Evolutionary conservation across 2,329 filamentous ascomycete species (phyloP).

Genomic region (Cyanodermella asteris): DNA sequence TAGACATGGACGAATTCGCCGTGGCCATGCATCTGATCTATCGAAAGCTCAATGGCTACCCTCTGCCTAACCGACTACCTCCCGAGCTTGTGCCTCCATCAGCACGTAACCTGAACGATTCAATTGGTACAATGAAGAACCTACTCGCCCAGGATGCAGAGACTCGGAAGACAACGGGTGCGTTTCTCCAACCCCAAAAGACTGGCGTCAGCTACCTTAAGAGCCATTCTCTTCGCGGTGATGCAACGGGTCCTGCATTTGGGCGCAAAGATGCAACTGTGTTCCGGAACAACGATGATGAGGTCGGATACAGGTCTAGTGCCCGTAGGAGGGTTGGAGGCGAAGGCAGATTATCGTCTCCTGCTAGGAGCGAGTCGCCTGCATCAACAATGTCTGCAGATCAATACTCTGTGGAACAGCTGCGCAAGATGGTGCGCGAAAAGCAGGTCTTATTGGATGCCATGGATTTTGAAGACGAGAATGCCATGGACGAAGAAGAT

Average conservation of each 20-base stretch:
- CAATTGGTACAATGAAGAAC: slow-evolving; percentile 79
- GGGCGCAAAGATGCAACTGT: slow-evolving; percentile 85
- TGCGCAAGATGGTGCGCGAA: slow-evolving; percentile 81
- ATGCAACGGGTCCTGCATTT: slow-evolving; percentile 31
- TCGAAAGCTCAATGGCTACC: slow-evolving; percentile 87
- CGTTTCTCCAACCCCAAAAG: slow-evolving; percentile 76
- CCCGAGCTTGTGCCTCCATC: slow-evolving; percentile 87
- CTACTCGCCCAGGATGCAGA: slow-evolving; percentile 80
- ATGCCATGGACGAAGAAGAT: slow-evolving; percentile 73
- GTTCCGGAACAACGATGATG: slow-evolving; percentile 89
- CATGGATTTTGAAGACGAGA: slow-evolving; percentile 89
- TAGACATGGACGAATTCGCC: slow-evolving; percentile 92
- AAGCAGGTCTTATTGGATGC: slow-evolving; percentile 88
- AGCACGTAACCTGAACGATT: slow-evolving; percentile 77
- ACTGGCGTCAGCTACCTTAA: slow-evolving; percentile 98
- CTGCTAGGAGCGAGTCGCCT: slow-evolving; percentile 48
- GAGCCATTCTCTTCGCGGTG: slow-evolving; percentile 68
- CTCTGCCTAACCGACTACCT: slow-evolving; percentile 66
- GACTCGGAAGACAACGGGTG: slow-evolving; percentile 67
- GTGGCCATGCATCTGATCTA: slow-evolving; percentile 99
- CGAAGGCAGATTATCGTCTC: slow-evolving; percentile 52
- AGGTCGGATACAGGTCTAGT: slow-evolving; percentile 80
- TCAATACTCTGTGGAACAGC: slow-evolving; percentile 64
- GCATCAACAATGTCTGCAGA: slow-evolving; percentile 44
- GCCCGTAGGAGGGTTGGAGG: slow-evolving; percentile 64